These are phyloP conservation scores for Gossypium australe DNA, from an alignment of 345 rosid species.

Conservation along the genomic window DNA sequence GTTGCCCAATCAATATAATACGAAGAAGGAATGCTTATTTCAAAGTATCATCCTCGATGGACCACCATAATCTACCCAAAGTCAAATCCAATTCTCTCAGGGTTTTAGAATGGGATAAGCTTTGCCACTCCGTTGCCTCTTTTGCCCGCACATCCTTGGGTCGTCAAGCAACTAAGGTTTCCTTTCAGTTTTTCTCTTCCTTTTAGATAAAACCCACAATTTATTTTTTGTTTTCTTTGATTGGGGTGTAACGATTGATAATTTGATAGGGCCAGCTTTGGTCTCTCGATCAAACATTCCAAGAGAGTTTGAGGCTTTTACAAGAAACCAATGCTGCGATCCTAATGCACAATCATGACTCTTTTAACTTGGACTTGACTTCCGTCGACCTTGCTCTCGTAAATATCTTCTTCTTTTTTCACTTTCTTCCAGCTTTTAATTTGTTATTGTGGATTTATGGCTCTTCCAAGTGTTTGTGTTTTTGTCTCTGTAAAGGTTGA, in stretches of 20 bases:
- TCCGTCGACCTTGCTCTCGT: conserved; percentile 46
- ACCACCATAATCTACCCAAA: conserved; percentile 14
- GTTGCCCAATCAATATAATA: not conserved
- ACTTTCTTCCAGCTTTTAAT: not conserved
- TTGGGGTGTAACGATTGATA: not conserved
- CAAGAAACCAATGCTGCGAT: conserved; percentile 80
- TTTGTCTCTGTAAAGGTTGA: conserved; percentile 6
- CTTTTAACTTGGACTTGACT: conserved; percentile 59
- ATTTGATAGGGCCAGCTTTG: conserved; percentile 45
- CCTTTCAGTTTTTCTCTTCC: not conserved
- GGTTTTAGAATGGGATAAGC: conserved; percentile 85
- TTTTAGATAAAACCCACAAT: not conserved
- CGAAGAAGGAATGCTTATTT: conserved; percentile 7
- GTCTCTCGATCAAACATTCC: conserved; percentile 52
- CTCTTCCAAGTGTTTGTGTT: not conserved
- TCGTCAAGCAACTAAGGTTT: conserved; percentile 66
- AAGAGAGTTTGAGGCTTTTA: conserved; percentile 62
- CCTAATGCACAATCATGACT: conserved; percentile 62
- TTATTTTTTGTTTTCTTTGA: not conserved
- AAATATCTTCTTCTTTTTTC: conserved; percentile 1
- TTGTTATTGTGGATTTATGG: not conserved
- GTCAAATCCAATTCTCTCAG: conserved; percentile 51
- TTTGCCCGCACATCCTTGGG: conserved; percentile 75
- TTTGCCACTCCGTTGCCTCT: conserved; percentile 71
- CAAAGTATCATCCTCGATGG: conserved; percentile 5